Conservation (phyloP, 352 stramenopile genomes). For the Lagenidium giganteum region DNA sequence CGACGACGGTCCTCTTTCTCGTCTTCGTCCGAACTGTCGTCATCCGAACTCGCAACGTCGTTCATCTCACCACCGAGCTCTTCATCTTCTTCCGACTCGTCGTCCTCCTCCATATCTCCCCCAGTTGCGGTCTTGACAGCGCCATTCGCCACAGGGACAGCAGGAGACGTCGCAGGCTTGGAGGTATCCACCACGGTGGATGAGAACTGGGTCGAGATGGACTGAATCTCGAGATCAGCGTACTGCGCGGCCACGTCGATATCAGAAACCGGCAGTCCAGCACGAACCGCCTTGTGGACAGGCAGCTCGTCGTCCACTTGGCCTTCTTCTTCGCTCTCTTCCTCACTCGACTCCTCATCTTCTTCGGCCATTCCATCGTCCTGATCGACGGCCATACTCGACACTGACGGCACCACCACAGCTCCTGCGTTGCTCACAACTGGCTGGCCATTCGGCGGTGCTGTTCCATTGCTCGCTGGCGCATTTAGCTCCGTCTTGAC, state of each 20-base stretch:
- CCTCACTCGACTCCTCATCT: slow-evolving; percentile 3
- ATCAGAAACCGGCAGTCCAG: slow-evolving; percentile 17
- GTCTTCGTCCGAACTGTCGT: slow-evolving; percentile 25
- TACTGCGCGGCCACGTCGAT: slow-evolving; percentile 28
- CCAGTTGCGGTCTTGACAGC: not conserved
- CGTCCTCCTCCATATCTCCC: slow-evolving; percentile 6
- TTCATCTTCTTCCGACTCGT: slow-evolving; percentile 12
- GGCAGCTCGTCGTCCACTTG: not conserved
- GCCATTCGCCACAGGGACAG: not conserved
- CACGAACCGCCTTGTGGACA: not conserved
- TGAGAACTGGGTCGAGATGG: slow-evolving; percentile 20
- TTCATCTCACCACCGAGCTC: not conserved
- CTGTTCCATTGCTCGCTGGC: too few species aligned
- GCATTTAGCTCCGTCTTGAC: not conserved
- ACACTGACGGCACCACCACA: too few species aligned
- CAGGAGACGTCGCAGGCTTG: slow-evolving; percentile 6
- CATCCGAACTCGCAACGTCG: slow-evolving; percentile 3
- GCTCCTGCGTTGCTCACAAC: too few species aligned
- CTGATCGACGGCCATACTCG: not conserved
- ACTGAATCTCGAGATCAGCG: slow-evolving; percentile 26
- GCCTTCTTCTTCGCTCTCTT: not conserved
- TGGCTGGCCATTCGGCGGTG: too few species aligned
- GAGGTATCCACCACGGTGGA: slow-evolving; percentile 15
- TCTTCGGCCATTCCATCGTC: slow-evolving; percentile 5
- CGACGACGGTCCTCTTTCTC: slow-evolving; percentile 24